Conservation (phyloP, 768 basidiomycete species). For the Suillus ampliporus region DNA sequence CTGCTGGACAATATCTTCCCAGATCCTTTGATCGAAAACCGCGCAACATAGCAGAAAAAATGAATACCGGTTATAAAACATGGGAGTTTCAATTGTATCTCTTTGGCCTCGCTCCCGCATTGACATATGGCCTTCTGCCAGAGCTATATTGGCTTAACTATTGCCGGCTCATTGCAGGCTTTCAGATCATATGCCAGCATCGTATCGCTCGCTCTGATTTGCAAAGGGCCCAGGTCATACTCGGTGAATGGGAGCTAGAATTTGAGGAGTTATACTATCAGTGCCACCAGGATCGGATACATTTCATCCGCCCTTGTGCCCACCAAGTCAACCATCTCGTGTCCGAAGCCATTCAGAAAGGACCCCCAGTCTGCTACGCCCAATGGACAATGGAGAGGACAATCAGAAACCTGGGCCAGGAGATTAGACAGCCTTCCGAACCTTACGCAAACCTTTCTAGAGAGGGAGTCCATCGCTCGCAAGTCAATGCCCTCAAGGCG, state of each 20-base stretch:
- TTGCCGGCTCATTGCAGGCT: constrained; percentile 28
- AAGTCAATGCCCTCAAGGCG: constrained; percentile 20
- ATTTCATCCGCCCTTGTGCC: constrained; percentile 36
- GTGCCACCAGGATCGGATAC: constrained; percentile 27
- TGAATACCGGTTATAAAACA: constrained; percentile 36
- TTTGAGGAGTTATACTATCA: constrained; percentile 39
- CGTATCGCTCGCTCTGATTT: too few species aligned
- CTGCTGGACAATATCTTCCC: constrained; percentile 18
- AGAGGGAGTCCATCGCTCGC: constrained; percentile 22
- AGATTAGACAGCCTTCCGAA: constrained; percentile 21
- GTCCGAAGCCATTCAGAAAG: constrained; percentile 26
- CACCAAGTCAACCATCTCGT: constrained; percentile 34
- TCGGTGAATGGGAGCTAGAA: constrained; percentile 27
- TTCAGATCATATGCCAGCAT: constrained; percentile 30
- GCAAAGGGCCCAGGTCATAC: constrained; percentile 13
- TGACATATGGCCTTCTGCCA: constrained; percentile 26
- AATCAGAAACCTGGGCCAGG: constrained; percentile 26
- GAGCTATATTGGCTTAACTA: constrained; percentile 22
- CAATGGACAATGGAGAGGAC: constrained; percentile 36
- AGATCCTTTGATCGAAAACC: constrained; percentile 29
- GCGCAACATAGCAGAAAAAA: constrained; percentile 32
- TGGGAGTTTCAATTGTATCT: constrained; percentile 31
- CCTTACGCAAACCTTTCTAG: neutral
- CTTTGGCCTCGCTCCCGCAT: constrained; percentile 21
- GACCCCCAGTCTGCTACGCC: constrained; percentile 26